A percentile compares a stretch with the other conserved stretches of the same genome.
phyloP scores from a whole-genome alignment of 306 rosid species.

The Corylus americana region DNA sequence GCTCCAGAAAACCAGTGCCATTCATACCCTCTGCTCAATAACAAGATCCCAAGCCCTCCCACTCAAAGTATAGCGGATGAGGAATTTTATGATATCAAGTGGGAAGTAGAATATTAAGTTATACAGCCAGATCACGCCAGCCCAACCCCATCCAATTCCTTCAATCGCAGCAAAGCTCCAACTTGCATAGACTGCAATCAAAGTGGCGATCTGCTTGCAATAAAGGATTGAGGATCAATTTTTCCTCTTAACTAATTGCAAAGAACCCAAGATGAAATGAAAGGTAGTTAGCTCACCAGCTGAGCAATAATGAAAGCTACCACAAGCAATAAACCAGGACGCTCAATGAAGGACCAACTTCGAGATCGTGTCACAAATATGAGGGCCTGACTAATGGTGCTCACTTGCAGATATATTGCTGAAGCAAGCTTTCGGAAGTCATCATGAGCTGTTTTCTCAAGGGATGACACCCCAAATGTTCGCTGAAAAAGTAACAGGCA shows the following conservation, averaged over 20 bases:
- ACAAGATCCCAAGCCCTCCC: constrained; percentile 99
- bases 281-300: constrained; percentile 58
- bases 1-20: constrained; percentile 17
- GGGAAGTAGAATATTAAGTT: constrained; percentile 86
- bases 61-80: constrained; percentile 80
- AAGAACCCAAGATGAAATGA: constrained; percentile 1
- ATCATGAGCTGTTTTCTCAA: constrained; percentile 77
- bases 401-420: constrained; percentile 94
- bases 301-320: constrained; percentile 83
- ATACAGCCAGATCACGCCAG: constrained; percentile 96
- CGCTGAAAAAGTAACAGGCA: constrained; percentile 47
- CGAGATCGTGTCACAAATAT: constrained; percentile 95
- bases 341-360: constrained; percentile 94
- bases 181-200: constrained; percentile 89
- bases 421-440: constrained; percentile 93
- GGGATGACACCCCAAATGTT: constrained; percentile 77
- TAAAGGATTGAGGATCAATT: constrained; percentile 22
- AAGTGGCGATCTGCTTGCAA: constrained; percentile 77
- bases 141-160: constrained; percentile 99
- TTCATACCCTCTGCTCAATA: constrained; percentile 88
- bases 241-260: constrained; percentile 1
- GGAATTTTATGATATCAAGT: constrained; percentile 81
- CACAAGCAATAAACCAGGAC: constrained; percentile 78
- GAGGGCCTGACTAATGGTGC: constrained; percentile 98
- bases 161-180: constrained; percentile 96